Conservation (phyloP, 495 filamentous ascomycete species). For the Tuber calosporum region DNA sequence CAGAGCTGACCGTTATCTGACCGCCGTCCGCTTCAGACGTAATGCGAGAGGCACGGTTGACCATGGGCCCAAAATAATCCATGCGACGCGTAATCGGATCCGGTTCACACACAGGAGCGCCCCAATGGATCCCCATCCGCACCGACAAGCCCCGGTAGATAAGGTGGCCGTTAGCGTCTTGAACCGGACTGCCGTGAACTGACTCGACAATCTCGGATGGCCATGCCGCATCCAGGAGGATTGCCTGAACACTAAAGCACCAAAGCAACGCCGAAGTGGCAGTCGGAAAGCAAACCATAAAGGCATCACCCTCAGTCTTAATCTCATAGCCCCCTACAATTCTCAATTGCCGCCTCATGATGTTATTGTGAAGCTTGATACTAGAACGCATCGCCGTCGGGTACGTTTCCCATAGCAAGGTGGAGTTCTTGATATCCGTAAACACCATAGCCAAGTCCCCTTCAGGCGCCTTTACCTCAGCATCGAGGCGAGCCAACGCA, state of each 20-base stretch:
- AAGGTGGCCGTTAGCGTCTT: conserved; percentile 74
- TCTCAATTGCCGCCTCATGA: conserved; percentile 86
- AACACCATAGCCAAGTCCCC: conserved; percentile 91
- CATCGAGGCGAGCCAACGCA: conserved; percentile 61
- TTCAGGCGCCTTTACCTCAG: conserved; percentile 79
- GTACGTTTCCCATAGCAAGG: conserved; percentile 91
- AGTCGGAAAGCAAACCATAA: conserved; percentile 97
- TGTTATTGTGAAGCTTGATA: conserved; percentile 91
- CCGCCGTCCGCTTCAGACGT: conserved; percentile 92
- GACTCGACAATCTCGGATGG: conserved; percentile 85
- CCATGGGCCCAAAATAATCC: conserved; percentile 99
- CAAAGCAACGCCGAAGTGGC: conserved; percentile 88
- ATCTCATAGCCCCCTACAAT: conserved; percentile 96
- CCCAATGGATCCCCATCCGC: conserved; percentile 95
- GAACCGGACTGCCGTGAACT: conserved; percentile 69
- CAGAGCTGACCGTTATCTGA: conserved; percentile 90
- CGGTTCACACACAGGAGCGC: conserved; percentile 83
- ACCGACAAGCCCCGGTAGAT: conserved; percentile 92
- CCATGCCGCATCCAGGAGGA: conserved; percentile 82
- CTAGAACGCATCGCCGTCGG: conserved; percentile 90
- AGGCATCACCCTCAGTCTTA: conserved; percentile 98
- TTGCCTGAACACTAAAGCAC: conserved; percentile 88
- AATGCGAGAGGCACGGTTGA: conserved; percentile 91
- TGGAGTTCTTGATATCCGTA: conserved; percentile 99
- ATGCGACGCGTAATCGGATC: conserved; percentile 95